Base-by-base conservation (phyloP, 202 grass and related monocot species). In the Panicum virgatum region DNA sequence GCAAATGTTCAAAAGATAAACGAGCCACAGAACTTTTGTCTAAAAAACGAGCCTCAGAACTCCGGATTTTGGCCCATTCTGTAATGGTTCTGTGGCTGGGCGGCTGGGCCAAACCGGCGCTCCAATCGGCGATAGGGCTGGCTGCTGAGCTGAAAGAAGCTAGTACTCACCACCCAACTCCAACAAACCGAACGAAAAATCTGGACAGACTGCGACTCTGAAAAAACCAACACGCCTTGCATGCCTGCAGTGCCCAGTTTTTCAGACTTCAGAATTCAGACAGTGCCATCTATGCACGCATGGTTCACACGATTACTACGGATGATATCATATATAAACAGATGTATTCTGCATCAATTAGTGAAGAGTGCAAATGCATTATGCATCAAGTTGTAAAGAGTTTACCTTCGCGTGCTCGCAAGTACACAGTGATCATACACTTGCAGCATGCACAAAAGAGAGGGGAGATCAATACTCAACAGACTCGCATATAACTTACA, bases 371-470 rank as follows among this genome's bases (percentile, higher is more conserved):
- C 32, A 0, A 34, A 5, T 34, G 32, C 32, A 34, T 34, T 34
- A 3, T 34, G 2, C 32, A 18, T 13, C 12, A 86, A 22, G 9
- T 32, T 40, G 9, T 19, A 18, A 27, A 54, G 57, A 29, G 32
- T 29, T 29, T 50, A 52, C 18, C n/a, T 45, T 38, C 83, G 23
- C 12, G 26, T 76, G 85, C 4, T 71, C 62, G 52, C 19, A 7
- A 77, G 72, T 14, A 82, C 26, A 80, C 67, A 73, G 58, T 75
- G 51, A 80, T 69, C 69, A 59, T 69, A 69, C 58, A 53, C 69
- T 26, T 27, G 29, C 26, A 29, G 40, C 48, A 30, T 45, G 62
- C 69, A 53, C 19, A 19, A 26, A n/a, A 61, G 25, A 87, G 79
- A 37, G 11, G 27, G 67, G 59, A 22, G 2, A 25, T 62, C 63